Evolutionary conservation across 1,139 yeast genomes (phyloP), one percentile per base, ranked within the genome.

Genomic region (Yarrowia galli): DNA sequence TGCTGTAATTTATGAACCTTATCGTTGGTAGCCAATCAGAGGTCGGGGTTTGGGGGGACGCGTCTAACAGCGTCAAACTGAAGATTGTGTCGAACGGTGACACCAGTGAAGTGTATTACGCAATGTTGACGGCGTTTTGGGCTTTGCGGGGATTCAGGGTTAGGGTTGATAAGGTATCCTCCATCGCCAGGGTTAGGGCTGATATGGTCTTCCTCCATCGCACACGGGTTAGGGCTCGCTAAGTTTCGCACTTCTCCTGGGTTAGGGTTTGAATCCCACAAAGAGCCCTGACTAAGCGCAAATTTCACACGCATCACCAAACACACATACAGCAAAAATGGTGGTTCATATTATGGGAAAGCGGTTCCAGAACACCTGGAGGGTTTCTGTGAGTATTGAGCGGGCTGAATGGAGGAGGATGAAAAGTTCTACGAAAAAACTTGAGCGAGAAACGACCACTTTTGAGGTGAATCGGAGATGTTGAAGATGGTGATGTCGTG

Each of bases 281-380:
- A 6, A 16, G 16, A 15, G 46, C 35, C 18, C 38, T 58, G 64
- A 32, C 64, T 38, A 58, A 58, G 40, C 46, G 49, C 64, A 58
- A 58, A 58, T 58, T 58, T 58, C 64, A 58, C 64, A 23, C 46
- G 51, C 64, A 43, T 58, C 63, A 56, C 63, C 63, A 58, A 16
- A 28, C 36, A 38, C 51, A 42, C 40, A 28, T 23, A 42, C 49
- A 58, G 16, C 51, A 58, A 58, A 58, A 58, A 79, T 79, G 81
- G 80, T 77, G 68, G 76, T 79, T 42, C 78, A 78, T 67, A 75
- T 80, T 67, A 74, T 80, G 76, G 83, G 82, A 38, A 80, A 79
- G 72, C 74, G 77, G 71, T 78, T 80, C 71, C 76, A 82, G 65
- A 82, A 83, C 65, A 80, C 80, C 71, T 73, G 76, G 58, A 72